Base-by-base conservation (phyloP, 129 eudicot genomes). In the Cynara cardunculus region DNA sequence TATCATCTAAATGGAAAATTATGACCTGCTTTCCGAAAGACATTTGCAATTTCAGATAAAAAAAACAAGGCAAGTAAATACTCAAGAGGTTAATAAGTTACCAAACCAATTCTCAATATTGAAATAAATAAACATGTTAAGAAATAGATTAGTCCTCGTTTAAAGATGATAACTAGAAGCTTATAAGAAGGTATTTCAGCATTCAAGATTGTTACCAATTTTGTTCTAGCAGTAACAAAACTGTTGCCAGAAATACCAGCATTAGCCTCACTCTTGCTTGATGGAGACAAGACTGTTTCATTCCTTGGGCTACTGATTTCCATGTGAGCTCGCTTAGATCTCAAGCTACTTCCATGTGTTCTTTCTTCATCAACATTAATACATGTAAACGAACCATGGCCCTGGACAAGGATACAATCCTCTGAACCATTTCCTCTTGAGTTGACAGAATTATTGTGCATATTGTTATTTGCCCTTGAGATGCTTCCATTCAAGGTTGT, bases 141-240 rank as follows among this genome's bases (percentile, higher is more conserved):
- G 53, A n/a, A 34, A 27, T 9, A 44, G 73, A 35, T 19, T 34
- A 68, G 13, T 44, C 31, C 18, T 72, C 14, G 25, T 71, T 18
- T 5, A 31, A 4, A 56, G 32, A 61, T 37, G 27, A 77, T 37
- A 28, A 49, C 30, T 39, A 66, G 39, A 25, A 62, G 25, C 25
- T 21, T 83, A 30, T 66, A 74, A 79, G 5, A 22, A 25, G 24
- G 28, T 46, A 56, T 62, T 77, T 64, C 79, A 75, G 34, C 31
- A 24, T 81, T 74, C 71, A 49, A 66, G 37, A 53, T 26, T 34
- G 39, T 19, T 93, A 96, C 99, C 99, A 96, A 77, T 91, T 96
- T 96, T 76, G 92, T 84, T 88, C 93, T 91, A 25, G 99, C 99
- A 83, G 95, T 92, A 39, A 96, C 98, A 87, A 96, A 96, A 82